Percentiles rank a stretch among this genome's conserved stretches.
Conservation (phyloP, 2,329 filamentous ascomycete genomes). For the Alternaria viburni region DNA sequence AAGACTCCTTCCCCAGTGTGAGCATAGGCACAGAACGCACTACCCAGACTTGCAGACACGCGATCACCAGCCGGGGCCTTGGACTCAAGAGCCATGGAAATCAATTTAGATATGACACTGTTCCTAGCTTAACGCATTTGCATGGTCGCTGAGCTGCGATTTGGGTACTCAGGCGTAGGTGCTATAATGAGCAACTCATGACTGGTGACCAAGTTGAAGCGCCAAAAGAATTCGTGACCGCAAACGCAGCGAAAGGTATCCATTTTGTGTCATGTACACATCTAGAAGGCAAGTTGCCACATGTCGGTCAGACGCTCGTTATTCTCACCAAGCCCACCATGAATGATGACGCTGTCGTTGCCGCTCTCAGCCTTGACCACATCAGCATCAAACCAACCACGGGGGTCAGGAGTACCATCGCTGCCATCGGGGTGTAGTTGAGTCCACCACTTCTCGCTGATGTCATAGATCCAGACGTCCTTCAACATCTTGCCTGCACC, state of each 20-base stretch:
- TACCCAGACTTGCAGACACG: not conserved
- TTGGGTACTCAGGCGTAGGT: not conserved
- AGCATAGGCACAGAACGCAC: not conserved
- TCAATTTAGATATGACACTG: not conserved
- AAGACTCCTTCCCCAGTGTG: not conserved
- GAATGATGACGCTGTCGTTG: conserved; percentile 52
- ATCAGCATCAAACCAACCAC: conserved; percentile 64
- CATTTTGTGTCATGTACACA: not conserved
- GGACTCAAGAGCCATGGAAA: not conserved
- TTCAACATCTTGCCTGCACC: conserved; percentile 63
- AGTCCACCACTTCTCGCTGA: conserved; percentile 46
- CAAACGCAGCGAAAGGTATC: not conserved
- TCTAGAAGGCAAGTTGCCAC: conserved; percentile 52
- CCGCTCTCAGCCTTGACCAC: conserved; percentile 39
- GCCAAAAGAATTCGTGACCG: not conserved
- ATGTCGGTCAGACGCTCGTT: conserved; percentile 60
- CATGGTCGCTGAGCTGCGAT: not conserved
- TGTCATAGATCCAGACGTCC: conserved; percentile 58
- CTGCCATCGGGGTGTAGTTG: conserved; percentile 27
- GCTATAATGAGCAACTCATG: not conserved
- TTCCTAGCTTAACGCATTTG: not conserved
- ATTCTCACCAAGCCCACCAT: conserved; percentile 59
- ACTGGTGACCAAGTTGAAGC: not conserved
- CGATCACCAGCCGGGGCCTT: not conserved
- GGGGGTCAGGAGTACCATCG: conserved; percentile 46